These are phyloP conservation scores for Fraxinus nigra DNA, from an alignment of 305 asterid species.

Conservation along the genomic window DNA sequence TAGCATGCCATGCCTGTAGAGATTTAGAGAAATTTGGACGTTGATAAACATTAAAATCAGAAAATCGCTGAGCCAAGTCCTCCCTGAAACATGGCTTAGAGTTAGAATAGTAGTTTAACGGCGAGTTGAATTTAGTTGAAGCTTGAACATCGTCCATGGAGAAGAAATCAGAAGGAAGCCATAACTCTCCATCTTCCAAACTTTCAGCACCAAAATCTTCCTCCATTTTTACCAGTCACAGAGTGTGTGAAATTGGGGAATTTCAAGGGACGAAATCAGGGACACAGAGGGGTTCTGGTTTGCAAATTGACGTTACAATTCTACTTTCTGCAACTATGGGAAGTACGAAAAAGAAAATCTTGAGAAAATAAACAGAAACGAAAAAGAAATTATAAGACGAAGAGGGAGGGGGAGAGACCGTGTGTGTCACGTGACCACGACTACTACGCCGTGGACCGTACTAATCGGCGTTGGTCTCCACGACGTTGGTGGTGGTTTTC, in stretches of 20 bases:
- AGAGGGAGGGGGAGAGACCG: background rate
- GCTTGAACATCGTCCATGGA: slow-evolving; percentile 24
- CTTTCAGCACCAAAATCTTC: slow-evolving; percentile 22
- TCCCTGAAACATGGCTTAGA: slow-evolving; percentile 2
- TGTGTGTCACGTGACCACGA: slow-evolving; percentile 16
- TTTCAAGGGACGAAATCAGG: background rate
- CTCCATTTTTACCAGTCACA: background rate
- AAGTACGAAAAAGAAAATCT: slow-evolving; percentile 9
- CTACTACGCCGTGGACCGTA: background rate
- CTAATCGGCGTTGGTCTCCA: slow-evolving; percentile 8
- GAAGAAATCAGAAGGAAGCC: slow-evolving; percentile 37
- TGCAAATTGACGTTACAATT: slow-evolving; percentile 19
- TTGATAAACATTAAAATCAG: background rate
- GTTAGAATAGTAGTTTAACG: background rate
- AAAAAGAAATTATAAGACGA: background rate
- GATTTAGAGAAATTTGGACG: background rate
- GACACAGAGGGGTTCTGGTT: background rate
- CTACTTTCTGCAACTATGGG: background rate
- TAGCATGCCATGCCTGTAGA: slow-evolving; percentile 17
- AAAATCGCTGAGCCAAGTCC: background rate
- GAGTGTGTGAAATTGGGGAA: slow-evolving; percentile 9
- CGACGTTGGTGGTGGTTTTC: background rate
- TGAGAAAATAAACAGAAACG: background rate
- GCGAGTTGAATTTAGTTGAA: background rate
- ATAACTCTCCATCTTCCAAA: slow-evolving; percentile 34